Evolutionary conservation across 2,329 filamentous ascomycete genomes (phyloP).

Genomic region (Colletotrichum sansevieriae): DNA sequence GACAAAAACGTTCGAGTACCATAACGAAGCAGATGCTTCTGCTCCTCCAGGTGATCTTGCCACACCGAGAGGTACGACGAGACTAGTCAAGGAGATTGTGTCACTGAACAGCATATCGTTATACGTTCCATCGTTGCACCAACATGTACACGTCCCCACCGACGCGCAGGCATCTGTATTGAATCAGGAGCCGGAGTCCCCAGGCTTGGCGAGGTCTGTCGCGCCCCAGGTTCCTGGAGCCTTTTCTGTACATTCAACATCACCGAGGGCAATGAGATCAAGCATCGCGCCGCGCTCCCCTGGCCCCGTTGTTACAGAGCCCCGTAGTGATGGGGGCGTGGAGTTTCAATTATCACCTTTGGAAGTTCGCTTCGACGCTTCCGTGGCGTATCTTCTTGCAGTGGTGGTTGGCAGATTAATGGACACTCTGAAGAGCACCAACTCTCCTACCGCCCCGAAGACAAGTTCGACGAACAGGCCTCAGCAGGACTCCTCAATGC

Average conservation of each 20-base stretch:
- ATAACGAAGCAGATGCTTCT: conserved; percentile 17
- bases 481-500: conserved; percentile 43
- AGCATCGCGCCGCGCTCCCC: conserved; percentile 19
- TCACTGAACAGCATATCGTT: conserved; percentile 64
- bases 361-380: conserved; percentile 67
- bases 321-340: conserved; percentile 51
- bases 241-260: conserved; percentile 64
- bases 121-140: conserved; percentile 65
- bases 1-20: neutral
- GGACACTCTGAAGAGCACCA: conserved; percentile 55
- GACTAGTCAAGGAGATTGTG: conserved; percentile 68
- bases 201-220: conserved; percentile 52
- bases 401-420: conserved; percentile 65
- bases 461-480: conserved; percentile 30
- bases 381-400: conserved; percentile 66
- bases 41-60: conserved; percentile 55
- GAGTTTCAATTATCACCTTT: conserved; percentile 67
- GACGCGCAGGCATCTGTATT: conserved; percentile 47
- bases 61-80: conserved; percentile 66
- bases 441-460: conserved; percentile 37
- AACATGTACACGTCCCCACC: conserved; percentile 56
- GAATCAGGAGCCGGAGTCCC: conserved; percentile 47
- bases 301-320: conserved; percentile 31
- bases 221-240: conserved; percentile 71
- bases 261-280: conserved; percentile 22